Evolutionary conservation across 352 stramenopile genomes (phyloP), one percentile per base, ranked within the genome.

Genomic region (Pythium plurisporium): DNA sequence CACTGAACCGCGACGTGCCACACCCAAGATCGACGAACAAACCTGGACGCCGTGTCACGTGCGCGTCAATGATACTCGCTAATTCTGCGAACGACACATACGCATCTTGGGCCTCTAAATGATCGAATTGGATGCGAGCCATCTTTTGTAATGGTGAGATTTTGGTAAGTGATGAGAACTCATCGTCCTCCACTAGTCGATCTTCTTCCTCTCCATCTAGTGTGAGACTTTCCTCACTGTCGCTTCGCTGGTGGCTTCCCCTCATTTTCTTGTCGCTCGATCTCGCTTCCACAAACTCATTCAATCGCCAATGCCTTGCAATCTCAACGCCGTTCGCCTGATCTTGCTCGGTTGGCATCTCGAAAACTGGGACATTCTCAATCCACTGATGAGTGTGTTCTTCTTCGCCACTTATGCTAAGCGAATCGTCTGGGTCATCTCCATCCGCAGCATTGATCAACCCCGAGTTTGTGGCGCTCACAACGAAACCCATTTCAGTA

Each of bases 1-100:
- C 45, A 23, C 68, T 65, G n/a, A 76, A n/a, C 0, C 40, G 45
- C 7, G 68, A 76, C 2, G 64, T 70, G 0, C 68, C 68, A 45
- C 68, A 76, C 1, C 68, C 69, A 22, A 73, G 30, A 53, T 76
- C 65, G 11, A 76, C 11, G 23, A 68, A 47, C 22, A 64, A 14
- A 1, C 54, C 47, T 1, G 20, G 17, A 4, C 55, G 55, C 5
- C 37, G 27, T 9, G 29, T 52, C 12, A 44, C 47, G 49, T 53
- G 43, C 10, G 5, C 12, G 0, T 67, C 38, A 6, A 68, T 62
- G 10, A 57, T 76, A 4, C 73, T 69, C 1, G 48, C 62, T 3
- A 71, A 63, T 2, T 76, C 76, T 15, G 40, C 48, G 3, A 55
- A 83, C 3, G 40, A 25, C 4, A 68, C 53, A 37, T 68, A 68